phyloP scores from a whole-genome alignment of 192 early-diverging fungal genomes.

The Kickxella alabastrina region DNA sequence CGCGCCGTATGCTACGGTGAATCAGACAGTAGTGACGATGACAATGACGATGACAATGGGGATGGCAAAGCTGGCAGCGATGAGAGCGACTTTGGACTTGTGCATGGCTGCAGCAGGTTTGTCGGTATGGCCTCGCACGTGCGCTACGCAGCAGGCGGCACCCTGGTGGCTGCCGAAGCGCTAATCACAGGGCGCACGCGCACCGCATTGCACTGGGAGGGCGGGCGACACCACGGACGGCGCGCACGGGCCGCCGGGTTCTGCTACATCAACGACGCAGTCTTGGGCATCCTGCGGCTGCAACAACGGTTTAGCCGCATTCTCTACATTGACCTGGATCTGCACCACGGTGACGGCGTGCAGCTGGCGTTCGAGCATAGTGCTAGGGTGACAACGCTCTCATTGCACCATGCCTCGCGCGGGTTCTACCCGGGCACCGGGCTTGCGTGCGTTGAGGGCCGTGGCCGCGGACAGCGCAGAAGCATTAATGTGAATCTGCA shows the following conservation, averaged over 20 bases:
- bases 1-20: background rate
- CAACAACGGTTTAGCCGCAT: constrained; percentile 72
- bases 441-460: constrained; percentile 72
- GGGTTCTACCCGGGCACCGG: constrained; percentile 96
- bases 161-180: constrained; percentile 24
- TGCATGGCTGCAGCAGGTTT: constrained; percentile 42
- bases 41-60: background rate
- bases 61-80: background rate
- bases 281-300: constrained; percentile 86
- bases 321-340: constrained; percentile 95
- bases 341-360: constrained; percentile 98
- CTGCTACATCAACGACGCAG: constrained; percentile 98
- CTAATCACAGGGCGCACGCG: constrained; percentile 13
- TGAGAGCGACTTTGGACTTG: constrained; percentile 29
- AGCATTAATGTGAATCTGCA: constrained; percentile 88
- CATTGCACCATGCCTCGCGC: constrained; percentile 89
- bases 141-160: constrained; percentile 41
- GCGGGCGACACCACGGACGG: constrained; percentile 93
- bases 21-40: background rate
- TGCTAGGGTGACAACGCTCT: constrained; percentile 92
- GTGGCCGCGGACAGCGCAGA: constrained; percentile 71
- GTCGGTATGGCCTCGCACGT: constrained; percentile 29
- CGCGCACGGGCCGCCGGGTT: constrained; percentile 88
- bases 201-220: constrained; percentile 88
- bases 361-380: constrained; percentile 93